A percentile compares a stretch with the other conserved stretches of the same genome.
Conservation (phyloP, 495 filamentous ascomycete genomes). For the Echria macrotheca region DNA sequence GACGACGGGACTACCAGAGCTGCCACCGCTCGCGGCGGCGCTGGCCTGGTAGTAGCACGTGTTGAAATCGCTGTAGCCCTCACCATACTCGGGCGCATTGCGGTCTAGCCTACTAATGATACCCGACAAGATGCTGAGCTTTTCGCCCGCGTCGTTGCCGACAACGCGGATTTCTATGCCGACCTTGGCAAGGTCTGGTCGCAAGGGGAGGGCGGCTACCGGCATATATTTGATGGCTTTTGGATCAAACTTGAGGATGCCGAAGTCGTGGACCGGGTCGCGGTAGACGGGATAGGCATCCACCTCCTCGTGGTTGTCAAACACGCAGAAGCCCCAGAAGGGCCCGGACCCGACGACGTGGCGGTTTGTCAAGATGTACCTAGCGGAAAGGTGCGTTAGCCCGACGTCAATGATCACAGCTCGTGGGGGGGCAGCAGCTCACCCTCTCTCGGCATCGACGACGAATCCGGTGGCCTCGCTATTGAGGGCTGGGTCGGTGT, state of each 20-base stretch:
- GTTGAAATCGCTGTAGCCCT: conserved; percentile 98
- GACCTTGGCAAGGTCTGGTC: conserved; percentile 85
- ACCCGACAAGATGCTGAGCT: conserved; percentile 94
- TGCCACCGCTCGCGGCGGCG: conserved; percentile 90
- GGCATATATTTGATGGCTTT: conserved; percentile 95
- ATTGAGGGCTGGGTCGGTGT: conserved; percentile 87
- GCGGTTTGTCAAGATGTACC: conserved; percentile 75
- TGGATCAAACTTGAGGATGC: conserved; percentile 92
- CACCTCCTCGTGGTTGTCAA: conserved; percentile 97
- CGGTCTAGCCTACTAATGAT: conserved; percentile 94
- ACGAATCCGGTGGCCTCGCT: conserved; percentile 98
- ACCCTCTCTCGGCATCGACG: conserved; percentile 91
- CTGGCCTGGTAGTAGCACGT: conserved; percentile 99
- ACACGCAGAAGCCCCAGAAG: conserved; percentile 96
- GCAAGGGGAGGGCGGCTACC: conserved; percentile 68
- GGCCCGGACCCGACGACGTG: conserved; percentile 96
- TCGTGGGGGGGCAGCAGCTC: conserved; percentile 25
- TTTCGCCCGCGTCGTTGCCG: conserved; percentile 97
- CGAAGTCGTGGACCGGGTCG: conserved; percentile 98
- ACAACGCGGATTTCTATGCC: conserved; percentile 94
- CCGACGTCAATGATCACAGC: conserved; percentile 20
- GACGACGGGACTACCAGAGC: conserved; percentile 94
- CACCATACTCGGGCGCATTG: conserved; percentile 96
- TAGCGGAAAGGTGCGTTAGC: conserved; percentile 33
- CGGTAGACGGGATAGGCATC: conserved; percentile 98